These are phyloP conservation scores for Nepenthes gracilis DNA, from an alignment of 148 eudicot genomes.

Conservation along the genomic window DNA sequence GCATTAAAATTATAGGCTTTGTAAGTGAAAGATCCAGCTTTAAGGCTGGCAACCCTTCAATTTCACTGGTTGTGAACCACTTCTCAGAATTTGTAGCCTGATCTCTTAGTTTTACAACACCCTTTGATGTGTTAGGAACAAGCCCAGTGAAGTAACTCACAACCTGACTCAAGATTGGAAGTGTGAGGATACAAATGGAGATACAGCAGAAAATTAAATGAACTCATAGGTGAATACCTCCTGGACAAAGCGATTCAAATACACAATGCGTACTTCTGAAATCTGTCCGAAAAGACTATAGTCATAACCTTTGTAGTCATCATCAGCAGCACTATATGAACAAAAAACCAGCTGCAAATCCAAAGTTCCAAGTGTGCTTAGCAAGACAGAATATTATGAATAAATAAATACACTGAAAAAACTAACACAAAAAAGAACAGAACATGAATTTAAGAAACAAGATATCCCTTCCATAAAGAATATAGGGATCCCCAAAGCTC, in stretches of 20 bases:
- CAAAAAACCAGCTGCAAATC: constrained; percentile 56
- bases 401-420: background rate
- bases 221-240: constrained; percentile 40
- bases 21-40: constrained; percentile 79
- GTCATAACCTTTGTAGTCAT: constrained; percentile 87
- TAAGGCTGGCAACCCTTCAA: constrained; percentile 94
- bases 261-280: constrained; percentile 90
- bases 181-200: constrained; percentile 11
- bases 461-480: too few relatives aligned
- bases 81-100: constrained; percentile 81
- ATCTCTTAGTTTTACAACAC: constrained; percentile 60
- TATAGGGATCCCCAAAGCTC: too few relatives aligned
- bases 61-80: constrained; percentile 74
- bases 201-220: constrained; percentile 2
- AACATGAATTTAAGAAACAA: too few relatives aligned
- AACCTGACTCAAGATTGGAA: constrained; percentile 25
- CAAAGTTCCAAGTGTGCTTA: constrained; percentile 2
- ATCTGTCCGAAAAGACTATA: constrained; percentile 78
- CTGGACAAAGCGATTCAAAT: constrained; percentile 85
- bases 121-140: constrained; percentile 53
- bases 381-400: background rate
- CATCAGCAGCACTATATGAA: constrained; percentile 65
- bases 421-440: background rate
- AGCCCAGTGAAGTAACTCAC: constrained; percentile 88
- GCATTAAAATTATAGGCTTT: constrained; percentile 93